Base-by-base conservation (phyloP, 31 red algal genomes). In the Asparagopsis taxiformis region DNA sequence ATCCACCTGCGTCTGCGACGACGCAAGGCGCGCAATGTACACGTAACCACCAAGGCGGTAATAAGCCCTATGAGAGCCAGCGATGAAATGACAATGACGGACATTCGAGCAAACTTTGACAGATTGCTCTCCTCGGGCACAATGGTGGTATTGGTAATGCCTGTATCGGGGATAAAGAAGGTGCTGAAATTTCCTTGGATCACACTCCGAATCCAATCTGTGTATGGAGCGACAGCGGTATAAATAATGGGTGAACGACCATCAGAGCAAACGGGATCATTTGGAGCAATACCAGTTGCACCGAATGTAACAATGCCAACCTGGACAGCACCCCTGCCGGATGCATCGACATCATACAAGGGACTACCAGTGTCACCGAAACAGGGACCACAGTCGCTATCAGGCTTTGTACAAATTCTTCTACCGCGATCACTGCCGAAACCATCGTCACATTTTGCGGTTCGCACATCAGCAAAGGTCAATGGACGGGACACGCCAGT, bases 341-440 rank as follows among this genome's bases (percentile, higher is more conserved):
- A 72, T 20, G 51, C 46, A 57, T 83, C 79, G 13, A 83, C 57
- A 35, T 83, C 79, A 46, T 83, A 83, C 35, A 83, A 57, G 2
- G 79, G 79, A 56, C 59, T 59, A 26, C 79, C 79, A 17, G 68
- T 73, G 51, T 83, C 79, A 19, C 79, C 79, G 60, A 62, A 83
- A 55, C 79, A 83, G 5, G 79, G 79, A 62, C 67, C 68, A 44
- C 79, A 73, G 10, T 56, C 62, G 1, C 37, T 41, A 62, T 65
- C 53, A 10, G 67, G 58, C 6, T 32, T 48, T 10, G 79, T 83
- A 56, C 79, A 83, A 30, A 83, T 38, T 17, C 79, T 51, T 41
- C 54, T 32, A 16, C 53, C 46, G 37, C 57, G 37, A 52, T 83
- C 79, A 55, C 70, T 73, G 1, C 36, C 56, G 35, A 37, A 31